Base-by-base conservation (phyloP, 2,329 filamentous ascomycete genomes). In the Leptographium procerum region DNA sequence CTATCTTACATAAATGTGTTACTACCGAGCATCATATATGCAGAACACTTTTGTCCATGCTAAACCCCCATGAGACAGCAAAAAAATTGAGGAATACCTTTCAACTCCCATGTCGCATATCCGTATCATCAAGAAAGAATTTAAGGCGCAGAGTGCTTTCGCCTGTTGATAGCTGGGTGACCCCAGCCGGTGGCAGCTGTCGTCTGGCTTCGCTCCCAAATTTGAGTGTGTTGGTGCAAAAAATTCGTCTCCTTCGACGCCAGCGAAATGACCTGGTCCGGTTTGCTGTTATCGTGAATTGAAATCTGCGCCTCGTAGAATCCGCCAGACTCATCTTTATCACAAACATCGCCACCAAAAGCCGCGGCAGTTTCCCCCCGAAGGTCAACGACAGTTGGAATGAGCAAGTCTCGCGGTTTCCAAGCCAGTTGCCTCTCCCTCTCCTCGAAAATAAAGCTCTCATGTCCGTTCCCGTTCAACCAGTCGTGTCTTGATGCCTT, bases 331-430 rank as follows among this genome's bases (percentile, higher is more conserved):
- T 43, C 16, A 19, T 52, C 29, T 29, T 10, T 13, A 10, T 11
- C n/a, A 34, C 29, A 52, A 34, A 8, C 22, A 13, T 52, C 29
- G 50, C 22, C 24, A 26, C 22, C 22, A 26, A 34, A 24, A 24
- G 11, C 52, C 24, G 19, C n/a, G 9, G 26, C 10, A 31, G 19
- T 31, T 48, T 7, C 28, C 7, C 43, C 8, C 31, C 48, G 47
- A 5, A 64, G 54, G 4, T 51, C 29, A 14, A 65, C 61, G 1
- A 65, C 24, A 2, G 59, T 55, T 1, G 63, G 63, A 10, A 64
- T 52, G 29, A 64, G 11, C 1, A 65, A 43, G 4, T 57, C 60
- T 5, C 61, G 52, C 16, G 63, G 63, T 29, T 58, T 60, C 63
- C 63, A 64, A 2, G 48, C 10, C 1, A 57, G 28, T 22, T 51